Conservation (phyloP, 257 asterid species). For the Ocimum tenuiflorum region DNA sequence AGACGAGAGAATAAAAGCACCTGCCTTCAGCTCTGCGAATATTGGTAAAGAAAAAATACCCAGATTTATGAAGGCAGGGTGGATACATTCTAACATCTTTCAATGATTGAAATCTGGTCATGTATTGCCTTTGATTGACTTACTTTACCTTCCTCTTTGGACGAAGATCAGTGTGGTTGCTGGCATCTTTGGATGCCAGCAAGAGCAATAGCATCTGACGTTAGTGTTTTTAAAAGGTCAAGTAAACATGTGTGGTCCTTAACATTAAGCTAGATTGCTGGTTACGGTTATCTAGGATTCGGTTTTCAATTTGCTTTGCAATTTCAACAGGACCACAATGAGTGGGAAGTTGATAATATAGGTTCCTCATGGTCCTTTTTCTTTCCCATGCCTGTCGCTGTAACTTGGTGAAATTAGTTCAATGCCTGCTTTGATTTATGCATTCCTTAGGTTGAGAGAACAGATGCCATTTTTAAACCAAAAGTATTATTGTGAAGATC, state of each 20-base stretch:
- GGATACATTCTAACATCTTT: constrained; percentile 2
- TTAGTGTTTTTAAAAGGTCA: not conserved
- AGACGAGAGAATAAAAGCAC: constrained; percentile 12
- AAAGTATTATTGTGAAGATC: constrained; percentile 9
- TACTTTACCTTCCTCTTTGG: not conserved
- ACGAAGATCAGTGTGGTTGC: constrained; percentile 10
- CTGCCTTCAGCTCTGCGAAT: not conserved
- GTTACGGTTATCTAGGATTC: constrained; percentile 25
- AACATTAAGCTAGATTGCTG: constrained; percentile 17
- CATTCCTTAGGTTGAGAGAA: not conserved
- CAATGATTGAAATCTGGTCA: constrained; percentile 15
- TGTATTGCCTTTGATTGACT: constrained; percentile 12
- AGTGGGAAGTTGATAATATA: not conserved
- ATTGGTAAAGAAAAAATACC: constrained; percentile 21
- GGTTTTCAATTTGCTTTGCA: constrained; percentile 11
- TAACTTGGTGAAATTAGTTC: not conserved
- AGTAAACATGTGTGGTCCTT: constrained; percentile 24
- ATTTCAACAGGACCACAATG: constrained; percentile 24
- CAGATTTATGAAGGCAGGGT: constrained; percentile 11
- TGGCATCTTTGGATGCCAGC: constrained; percentile 28
- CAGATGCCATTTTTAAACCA: not conserved
- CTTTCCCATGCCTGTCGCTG: not conserved
- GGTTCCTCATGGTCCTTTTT: not conserved
- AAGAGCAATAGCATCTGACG: constrained; percentile 9
- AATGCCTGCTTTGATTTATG: not conserved